A percentile compares a stretch with the other conserved stretches of the same genome.
Conservation (phyloP, 495 filamentous ascomycete species). For the Clavariopsis aquatica region DNA sequence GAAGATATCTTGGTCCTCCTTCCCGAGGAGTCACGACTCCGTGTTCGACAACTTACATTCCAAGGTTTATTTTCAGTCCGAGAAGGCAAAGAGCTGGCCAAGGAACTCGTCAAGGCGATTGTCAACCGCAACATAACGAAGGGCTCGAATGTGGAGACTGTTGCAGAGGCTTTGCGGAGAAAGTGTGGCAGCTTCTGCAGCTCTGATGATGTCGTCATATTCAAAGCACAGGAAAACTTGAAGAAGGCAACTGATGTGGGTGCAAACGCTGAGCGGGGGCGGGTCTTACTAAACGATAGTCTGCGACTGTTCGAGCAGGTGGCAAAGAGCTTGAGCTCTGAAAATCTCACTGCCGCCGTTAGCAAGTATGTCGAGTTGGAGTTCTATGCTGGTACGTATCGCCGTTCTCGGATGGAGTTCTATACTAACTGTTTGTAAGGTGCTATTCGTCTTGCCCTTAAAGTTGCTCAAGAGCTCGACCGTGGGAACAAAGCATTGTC, state of each 20-base stretch:
- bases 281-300: slow-evolving; percentile 83
- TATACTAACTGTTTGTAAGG: slow-evolving; percentile 49
- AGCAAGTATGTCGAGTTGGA: slow-evolving; percentile 73
- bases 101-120: slow-evolving; percentile 94
- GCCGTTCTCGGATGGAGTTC: slow-evolving; percentile 15
- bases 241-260: slow-evolving; percentile 81
- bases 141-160: slow-evolving; percentile 93
- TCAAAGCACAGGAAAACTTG: slow-evolving; percentile 94
- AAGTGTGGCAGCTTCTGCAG: slow-evolving; percentile 96
- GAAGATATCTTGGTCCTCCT: slow-evolving; percentile 83
- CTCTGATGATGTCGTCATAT: slow-evolving; percentile 92
- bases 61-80: slow-evolving; percentile 78
- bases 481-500: slow-evolving; percentile 76
- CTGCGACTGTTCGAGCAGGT: slow-evolving; percentile 85
- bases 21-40: slow-evolving; percentile 64
- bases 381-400: slow-evolving; percentile 69
- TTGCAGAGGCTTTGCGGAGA: slow-evolving; percentile 86
- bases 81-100: slow-evolving; percentile 85
- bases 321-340: slow-evolving; percentile 72
- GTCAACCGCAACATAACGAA: slow-evolving; percentile 96
- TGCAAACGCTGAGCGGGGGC: slow-evolving; percentile 71
- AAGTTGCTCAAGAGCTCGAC: slow-evolving; percentile 78
- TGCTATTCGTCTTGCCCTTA: slow-evolving; percentile 84
- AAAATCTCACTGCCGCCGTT: slow-evolving; percentile 75
- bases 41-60: slow-evolving; percentile 75